Conservation (phyloP, 768 basidiomycete genomes). For the Wakefieldia striispora region DNA sequence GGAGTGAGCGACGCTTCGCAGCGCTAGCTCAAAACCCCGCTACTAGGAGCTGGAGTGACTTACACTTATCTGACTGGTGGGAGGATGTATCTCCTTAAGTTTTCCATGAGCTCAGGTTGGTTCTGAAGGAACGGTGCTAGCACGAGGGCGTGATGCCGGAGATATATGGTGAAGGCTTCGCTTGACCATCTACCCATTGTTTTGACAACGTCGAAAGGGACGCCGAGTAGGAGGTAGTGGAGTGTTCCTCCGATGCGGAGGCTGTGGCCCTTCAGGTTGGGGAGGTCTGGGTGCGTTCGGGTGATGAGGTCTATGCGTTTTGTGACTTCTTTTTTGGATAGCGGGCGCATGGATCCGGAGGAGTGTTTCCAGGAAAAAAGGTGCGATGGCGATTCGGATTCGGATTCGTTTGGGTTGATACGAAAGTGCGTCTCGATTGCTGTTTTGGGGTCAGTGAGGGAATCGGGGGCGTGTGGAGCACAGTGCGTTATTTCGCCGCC, state of each 20-base stretch:
- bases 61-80: neutral
- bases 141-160: conserved; percentile 29
- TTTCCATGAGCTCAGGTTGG: neutral
- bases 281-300: neutral
- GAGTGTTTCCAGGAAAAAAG: conserved; percentile 5
- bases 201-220: conserved; percentile 33
- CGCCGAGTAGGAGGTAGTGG: conserved; percentile 26
- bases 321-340: neutral
- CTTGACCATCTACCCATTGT: conserved; percentile 35
- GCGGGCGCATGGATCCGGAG: neutral
- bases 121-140: conserved; percentile 28
- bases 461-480: neutral
- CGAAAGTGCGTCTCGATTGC: neutral
- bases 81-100: neutral
- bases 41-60: neutral
- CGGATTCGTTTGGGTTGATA: neutral
- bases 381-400: too few relatives aligned
- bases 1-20: neutral
- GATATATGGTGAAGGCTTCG: conserved; percentile 30
- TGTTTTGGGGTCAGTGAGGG: neutral
- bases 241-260: conserved; percentile 29
- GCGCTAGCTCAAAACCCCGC: neutral
- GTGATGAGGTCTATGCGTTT: neutral
- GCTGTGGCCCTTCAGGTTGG: conserved; percentile 22
- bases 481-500: neutral